Conservation (phyloP, 352 stramenopile species). For the Thraustochytrium striatum region DNA sequence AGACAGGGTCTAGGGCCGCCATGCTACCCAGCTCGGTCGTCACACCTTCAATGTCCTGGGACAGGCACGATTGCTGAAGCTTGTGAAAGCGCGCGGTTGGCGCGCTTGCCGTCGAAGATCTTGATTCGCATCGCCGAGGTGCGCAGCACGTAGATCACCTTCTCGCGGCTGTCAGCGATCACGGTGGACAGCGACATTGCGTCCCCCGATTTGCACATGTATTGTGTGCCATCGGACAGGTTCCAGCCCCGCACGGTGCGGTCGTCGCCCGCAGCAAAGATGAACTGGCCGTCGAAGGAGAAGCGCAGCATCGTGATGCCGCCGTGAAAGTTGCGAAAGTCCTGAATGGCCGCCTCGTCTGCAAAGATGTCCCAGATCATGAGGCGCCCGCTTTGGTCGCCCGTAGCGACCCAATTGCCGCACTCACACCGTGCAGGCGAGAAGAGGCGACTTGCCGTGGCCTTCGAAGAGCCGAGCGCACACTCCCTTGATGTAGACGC, state of each 20-base stretch:
- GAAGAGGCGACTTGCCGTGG: not conserved
- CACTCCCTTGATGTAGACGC: conserved; percentile 28
- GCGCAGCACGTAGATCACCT: conserved; percentile 31
- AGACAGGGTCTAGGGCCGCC: too few species aligned
- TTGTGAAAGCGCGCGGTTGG: conserved; percentile 10
- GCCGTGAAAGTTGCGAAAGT: conserved; percentile 18
- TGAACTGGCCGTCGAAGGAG: conserved; percentile 38
- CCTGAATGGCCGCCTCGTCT: conserved; percentile 5
- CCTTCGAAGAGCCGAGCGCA: conserved; percentile 5
- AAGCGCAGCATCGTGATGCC: conserved; percentile 19
- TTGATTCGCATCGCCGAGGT: conserved; percentile 30
- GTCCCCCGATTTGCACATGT: conserved; percentile 46
- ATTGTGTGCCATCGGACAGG: conserved; percentile 15
- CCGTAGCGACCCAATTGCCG: not conserved
- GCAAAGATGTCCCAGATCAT: conserved; percentile 37
- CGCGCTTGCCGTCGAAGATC: conserved; percentile 26
- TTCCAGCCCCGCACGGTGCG: conserved; percentile 23
- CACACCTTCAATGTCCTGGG: too few species aligned
- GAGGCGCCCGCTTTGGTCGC: conserved; percentile 8
- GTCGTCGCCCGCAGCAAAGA: conserved; percentile 25
- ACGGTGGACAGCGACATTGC: conserved; percentile 1
- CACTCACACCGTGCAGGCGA: conserved; percentile 23
- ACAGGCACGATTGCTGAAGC: conserved; percentile 8
- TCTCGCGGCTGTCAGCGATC: not conserved
- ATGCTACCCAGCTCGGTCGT: too few species aligned